Percentiles rank a stretch among this genome's conserved stretches.
Conservation (phyloP, 805 yeast genomes). For the Nakazawaea holstii region DNA sequence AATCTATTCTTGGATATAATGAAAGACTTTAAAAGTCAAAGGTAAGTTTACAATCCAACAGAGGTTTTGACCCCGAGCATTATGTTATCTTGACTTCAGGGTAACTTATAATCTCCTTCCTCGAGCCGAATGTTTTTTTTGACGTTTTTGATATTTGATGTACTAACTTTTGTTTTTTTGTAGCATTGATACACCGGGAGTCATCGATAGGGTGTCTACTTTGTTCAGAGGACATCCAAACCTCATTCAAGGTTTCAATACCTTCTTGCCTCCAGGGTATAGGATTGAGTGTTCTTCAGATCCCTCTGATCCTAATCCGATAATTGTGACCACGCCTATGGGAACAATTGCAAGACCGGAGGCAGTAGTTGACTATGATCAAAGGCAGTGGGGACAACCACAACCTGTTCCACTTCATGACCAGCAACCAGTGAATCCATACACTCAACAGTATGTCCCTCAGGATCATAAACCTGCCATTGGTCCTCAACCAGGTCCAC, state of each 20-base stretch:
- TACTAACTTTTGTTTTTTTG: slow-evolving; percentile 5
- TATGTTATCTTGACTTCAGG: slow-evolving; percentile 4
- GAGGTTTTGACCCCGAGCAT: slow-evolving; percentile 2
- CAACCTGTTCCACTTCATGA: slow-evolving; percentile 21
- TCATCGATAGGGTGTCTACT: slow-evolving; percentile 89
- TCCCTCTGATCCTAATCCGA: slow-evolving; percentile 87
- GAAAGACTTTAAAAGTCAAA: slow-evolving; percentile 97
- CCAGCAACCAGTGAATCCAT: slow-evolving; percentile 16
- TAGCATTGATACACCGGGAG: slow-evolving; percentile 95
- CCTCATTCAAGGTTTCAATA: slow-evolving; percentile 94
- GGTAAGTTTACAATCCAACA: slow-evolving; percentile 33
- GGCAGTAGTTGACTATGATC: slow-evolving; percentile 28
- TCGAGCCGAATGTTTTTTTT: not conserved
- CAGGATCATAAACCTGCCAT: slow-evolving; percentile 10
- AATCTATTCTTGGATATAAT: slow-evolving; percentile 94
- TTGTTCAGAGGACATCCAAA: slow-evolving; percentile 90
- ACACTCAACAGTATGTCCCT: slow-evolving; percentile 3
- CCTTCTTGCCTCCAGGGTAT: slow-evolving; percentile 96
- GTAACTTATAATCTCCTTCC: not conserved
- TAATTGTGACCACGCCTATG: slow-evolving; percentile 91
- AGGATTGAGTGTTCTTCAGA: slow-evolving; percentile 85
- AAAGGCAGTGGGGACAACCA: slow-evolving; percentile 14
- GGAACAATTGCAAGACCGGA: slow-evolving; percentile 79
- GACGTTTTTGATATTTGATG: slow-evolving; percentile 5
- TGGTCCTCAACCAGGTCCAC: slow-evolving; percentile 8